Evolutionary conservation across 148 eudicot species (phyloP), one percentile per base, ranked within the genome.

Genomic region (Beta vulgaris): DNA sequence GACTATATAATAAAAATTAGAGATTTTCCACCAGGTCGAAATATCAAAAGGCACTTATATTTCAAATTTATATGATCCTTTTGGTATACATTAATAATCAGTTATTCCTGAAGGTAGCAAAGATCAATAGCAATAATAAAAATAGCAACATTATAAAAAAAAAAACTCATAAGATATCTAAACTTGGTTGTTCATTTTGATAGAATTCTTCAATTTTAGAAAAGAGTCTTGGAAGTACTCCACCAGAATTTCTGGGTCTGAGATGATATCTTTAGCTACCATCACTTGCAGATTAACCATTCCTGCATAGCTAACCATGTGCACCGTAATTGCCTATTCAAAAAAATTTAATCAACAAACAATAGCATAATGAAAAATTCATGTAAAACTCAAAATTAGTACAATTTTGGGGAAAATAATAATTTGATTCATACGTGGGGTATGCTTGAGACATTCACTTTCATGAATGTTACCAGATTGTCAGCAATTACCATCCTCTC

Each of bases 241-340:
- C 18, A 35, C 72, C 36, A 80, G 48, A n/a, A 76, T 13, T 32
- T 76, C 18, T 7, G 84, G 57, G 66, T 81, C 84, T 43, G 74
- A 34, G 14, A 82, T 82, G 36, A 82, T 78, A 39, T 82, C 82
- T 75, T 75, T 78, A 35, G 85, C 79, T 0, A 75, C 85, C 78
- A 78, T 66, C 29, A 82, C 64, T 71, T 82, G 85, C 28, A 82
- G 32, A 42, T 82, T 73, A 3, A 72, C 75, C 6, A 44, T 71
- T 13, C 77, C 82, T 5, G 66, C 74, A 31, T 78, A 82, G 58
- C 85, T 82, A n/a, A 82, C 82, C 82, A 82, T 54, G 23, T 78
- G 79, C 64, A 82, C n/a, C 34, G 80, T 74, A 3, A 82, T 69
- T 10, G 85, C 85, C 85, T 82, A 62, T 51, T 67, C 46, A 39